These are phyloP conservation scores for Candida sp. DNA, from an alignment of 1,139 yeast genomes.

Conservation along the genomic window DNA sequence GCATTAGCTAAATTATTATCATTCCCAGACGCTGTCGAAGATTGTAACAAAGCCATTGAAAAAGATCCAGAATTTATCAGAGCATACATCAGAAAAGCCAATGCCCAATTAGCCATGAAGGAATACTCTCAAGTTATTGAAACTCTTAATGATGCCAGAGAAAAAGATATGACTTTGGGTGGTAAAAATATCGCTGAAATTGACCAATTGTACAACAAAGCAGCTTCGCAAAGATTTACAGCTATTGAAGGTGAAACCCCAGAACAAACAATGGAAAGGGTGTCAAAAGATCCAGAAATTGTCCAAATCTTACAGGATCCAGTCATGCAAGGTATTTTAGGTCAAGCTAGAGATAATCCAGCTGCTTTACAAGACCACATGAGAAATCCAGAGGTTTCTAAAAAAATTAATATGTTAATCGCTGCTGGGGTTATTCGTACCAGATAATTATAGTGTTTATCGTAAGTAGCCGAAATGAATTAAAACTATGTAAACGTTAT, in stretches of 20 bases:
- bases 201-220: slow-evolving; percentile 78
- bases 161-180: slow-evolving; percentile 61
- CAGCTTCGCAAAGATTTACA: slow-evolving; percentile 74
- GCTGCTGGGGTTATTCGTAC: slow-evolving; percentile 98
- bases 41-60: slow-evolving; percentile 86
- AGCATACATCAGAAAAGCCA: slow-evolving; percentile 97
- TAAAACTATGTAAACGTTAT: too few species aligned
- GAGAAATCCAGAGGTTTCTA: slow-evolving; percentile 92
- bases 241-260: slow-evolving; percentile 88
- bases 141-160: slow-evolving; percentile 76
- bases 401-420: slow-evolving; percentile 84
- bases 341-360: slow-evolving; percentile 94
- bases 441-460: slow-evolving; percentile 43
- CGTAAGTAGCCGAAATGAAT: background rate
- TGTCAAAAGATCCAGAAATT: slow-evolving; percentile 91
- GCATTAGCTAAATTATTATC: slow-evolving; percentile 92
- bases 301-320: slow-evolving; percentile 92
- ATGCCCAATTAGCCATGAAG: slow-evolving; percentile 87
- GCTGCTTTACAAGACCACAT: slow-evolving; percentile 97
- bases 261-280: slow-evolving; percentile 92
- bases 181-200: slow-evolving; percentile 71
- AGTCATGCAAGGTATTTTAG: slow-evolving; percentile 92
- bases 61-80: slow-evolving; percentile 87
- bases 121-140: slow-evolving; percentile 82
- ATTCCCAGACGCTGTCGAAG: slow-evolving; percentile 94